A percentile compares a stretch with the other conserved stretches of the same genome.
Evolutionary conservation across 1,139 yeast genomes (phyloP).

Genomic region (Saccharomyces hybrid): DNA sequence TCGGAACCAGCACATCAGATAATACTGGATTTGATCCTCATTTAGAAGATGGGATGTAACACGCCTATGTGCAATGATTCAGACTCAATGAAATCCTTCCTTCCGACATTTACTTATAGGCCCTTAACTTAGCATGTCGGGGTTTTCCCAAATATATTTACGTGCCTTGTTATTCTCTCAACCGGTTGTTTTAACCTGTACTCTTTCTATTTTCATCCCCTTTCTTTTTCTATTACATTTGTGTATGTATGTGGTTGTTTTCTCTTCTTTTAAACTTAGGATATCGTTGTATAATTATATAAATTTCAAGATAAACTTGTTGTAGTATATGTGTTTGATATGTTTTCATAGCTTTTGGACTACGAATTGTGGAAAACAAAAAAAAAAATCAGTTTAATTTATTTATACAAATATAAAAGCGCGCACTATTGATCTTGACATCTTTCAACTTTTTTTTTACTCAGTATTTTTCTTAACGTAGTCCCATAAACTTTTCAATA

Average conservation of each 20-base stretch:
- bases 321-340: conserved; percentile 1
- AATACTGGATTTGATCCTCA: conserved; percentile 19
- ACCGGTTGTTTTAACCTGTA: not conserved
- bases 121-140: not conserved
- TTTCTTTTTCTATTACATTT: not conserved
- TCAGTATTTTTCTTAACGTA: conserved; percentile 62
- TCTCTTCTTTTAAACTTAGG: not conserved
- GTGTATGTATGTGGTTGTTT: not conserved
- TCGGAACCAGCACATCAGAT: conserved; percentile 12
- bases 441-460: conserved; percentile 6
- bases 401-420: not conserved
- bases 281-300: not conserved
- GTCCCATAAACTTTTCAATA: conserved; percentile 90
- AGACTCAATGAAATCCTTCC: not conserved
- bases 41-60: conserved; percentile 16
- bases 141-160: too few species aligned
- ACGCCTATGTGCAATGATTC: not conserved
- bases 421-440: not conserved
- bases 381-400: not conserved
- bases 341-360: not conserved
- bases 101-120: not conserved
- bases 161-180: not conserved
- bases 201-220: not conserved
- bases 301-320: conserved; percentile 1
- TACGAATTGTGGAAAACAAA: not conserved